These are phyloP conservation scores for Panaeolus papilionaceus DNA, from an alignment of 768 basidiomycete species.

Conservation along the genomic window DNA sequence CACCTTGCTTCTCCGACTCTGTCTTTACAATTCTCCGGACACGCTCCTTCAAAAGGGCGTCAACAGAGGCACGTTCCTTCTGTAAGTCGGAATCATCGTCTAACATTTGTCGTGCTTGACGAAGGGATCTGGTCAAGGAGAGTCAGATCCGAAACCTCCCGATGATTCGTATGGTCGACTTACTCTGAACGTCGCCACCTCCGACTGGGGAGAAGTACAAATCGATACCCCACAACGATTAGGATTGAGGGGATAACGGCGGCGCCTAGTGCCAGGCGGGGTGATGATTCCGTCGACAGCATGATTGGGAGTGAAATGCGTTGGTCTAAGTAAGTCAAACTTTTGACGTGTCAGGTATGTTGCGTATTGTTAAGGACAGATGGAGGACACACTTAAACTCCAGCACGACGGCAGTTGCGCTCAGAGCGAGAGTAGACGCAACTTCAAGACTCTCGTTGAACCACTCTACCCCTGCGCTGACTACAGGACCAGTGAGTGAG, in stretches of 20 bases:
- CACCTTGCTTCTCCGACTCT: slow-evolving; percentile 75
- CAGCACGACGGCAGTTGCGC: slow-evolving; percentile 54
- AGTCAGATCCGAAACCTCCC: slow-evolving; percentile 8
- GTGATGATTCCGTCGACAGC: slow-evolving; percentile 56
- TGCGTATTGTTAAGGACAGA: slow-evolving; percentile 14
- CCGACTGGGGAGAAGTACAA: slow-evolving; percentile 61
- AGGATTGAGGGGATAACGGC: slow-evolving; percentile 61
- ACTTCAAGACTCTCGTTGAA: slow-evolving; percentile 48
- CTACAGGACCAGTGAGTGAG: slow-evolving; percentile 51
- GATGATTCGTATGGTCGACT: slow-evolving; percentile 27
- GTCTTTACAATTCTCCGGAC: slow-evolving; percentile 66
- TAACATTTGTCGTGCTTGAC: slow-evolving; percentile 63
- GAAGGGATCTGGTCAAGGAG: slow-evolving; percentile 59
- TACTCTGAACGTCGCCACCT: slow-evolving; percentile 60
- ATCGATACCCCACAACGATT: slow-evolving; percentile 59
- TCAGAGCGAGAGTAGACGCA: slow-evolving; percentile 50
- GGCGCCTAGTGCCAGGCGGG: slow-evolving; percentile 54
- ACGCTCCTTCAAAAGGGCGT: slow-evolving; percentile 67
- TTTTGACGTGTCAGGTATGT: slow-evolving; percentile 34
- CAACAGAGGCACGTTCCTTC: slow-evolving; percentile 68
- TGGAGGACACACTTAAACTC: slow-evolving; percentile 58
- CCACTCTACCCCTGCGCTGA: slow-evolving; percentile 49
- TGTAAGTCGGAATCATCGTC: slow-evolving; percentile 70
- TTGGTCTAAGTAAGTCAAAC: slow-evolving; percentile 63
- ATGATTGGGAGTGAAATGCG: slow-evolving; percentile 61